Evolutionary conservation across 2,329 filamentous ascomycete genomes (phyloP), one percentile per base, ranked within the genome.

Genomic region (Paramyrothecium roridum): DNA sequence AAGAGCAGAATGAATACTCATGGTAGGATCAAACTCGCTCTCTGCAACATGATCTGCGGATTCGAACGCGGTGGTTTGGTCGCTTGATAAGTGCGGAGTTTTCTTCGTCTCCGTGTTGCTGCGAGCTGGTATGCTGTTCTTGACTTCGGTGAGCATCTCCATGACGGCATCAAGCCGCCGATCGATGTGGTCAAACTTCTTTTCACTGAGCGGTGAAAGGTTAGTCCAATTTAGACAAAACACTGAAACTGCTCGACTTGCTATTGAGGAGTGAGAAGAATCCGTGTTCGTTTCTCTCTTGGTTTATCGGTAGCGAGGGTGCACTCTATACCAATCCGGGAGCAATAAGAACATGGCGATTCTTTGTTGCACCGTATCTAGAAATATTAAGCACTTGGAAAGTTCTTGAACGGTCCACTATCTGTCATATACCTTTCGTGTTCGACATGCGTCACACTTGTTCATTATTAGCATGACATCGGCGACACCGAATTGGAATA

Each of bases 1-100:
- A 57, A 80, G 79, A 12, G 69, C 71, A 2, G 76, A 75, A 54
- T 79, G 76, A 2, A 76, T 77, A 8, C 75, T 70, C 23, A 79
- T 58, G 2, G 76, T 78, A 3, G 75, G 68, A 7, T 67, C 65
- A 21, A 62, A 55, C 49, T 60, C 56, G 10, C 33, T 37, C 20
- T 59, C 58, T 19, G 59, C 50, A 19, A 58, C 55, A 21, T 62
- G 55, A 2, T 59, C n/a, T n/a, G n/a, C n/a, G n/a, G n/a, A n/a
- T n/a, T n/a, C n/a, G n/a, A n/a, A n/a, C n/a, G n/a, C n/a, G n/a
- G n/a, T n/a, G n/a, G n/a, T n/a, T n/a, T n/a, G n/a, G n/a, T n/a
- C n/a, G n/a, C n/a, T n/a, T n/a, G n/a, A n/a, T n/a, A n/a, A n/a
- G n/a, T n/a, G n/a, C n/a, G n/a, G n/a, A n/a, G n/a, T n/a, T n/a